These are phyloP conservation scores for Lactarius quietus DNA, from an alignment of 768 basidiomycete genomes.

Conservation along the genomic window DNA sequence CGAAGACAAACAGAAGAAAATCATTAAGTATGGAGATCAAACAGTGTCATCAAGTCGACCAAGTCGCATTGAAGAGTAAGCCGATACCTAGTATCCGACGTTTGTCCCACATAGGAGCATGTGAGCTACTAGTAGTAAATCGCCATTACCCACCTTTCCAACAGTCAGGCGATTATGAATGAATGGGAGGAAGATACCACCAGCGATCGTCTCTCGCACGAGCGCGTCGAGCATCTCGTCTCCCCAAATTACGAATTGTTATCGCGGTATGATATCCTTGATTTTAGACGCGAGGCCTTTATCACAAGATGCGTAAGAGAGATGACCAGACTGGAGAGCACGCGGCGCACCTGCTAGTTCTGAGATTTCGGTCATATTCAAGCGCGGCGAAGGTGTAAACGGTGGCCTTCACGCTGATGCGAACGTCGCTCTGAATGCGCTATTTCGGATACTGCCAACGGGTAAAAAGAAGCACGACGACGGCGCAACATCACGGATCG, in stretches of 20 bases:
- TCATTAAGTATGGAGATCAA: neutral
- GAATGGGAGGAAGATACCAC: neutral
- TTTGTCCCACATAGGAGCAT: too few relatives aligned
- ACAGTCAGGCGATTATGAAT: too few relatives aligned
- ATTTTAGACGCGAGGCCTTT: neutral
- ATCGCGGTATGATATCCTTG: neutral
- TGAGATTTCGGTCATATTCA: neutral
- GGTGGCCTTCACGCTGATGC: slow-evolving; percentile 72
- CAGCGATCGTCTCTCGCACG: neutral
- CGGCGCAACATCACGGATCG: neutral
- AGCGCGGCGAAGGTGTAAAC: neutral
- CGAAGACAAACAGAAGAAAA: neutral
- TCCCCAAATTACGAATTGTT: neutral
- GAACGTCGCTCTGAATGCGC: neutral
- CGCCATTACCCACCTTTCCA: too few relatives aligned
- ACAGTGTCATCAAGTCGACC: too few relatives aligned
- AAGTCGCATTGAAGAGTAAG: neutral
- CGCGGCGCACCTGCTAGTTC: neutral
- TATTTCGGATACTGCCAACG: neutral
- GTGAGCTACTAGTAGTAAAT: too few relatives aligned
- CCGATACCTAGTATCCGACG: too few relatives aligned
- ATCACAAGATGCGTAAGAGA: neutral
- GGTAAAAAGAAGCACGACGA: neutral
- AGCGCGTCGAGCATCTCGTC: neutral
- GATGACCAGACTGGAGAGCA: too few relatives aligned